A percentile compares a stretch with the other conserved stretches of the same genome.
Conservation (phyloP, 352 stramenopile genomes). For the Globisporangium radiosum region DNA sequence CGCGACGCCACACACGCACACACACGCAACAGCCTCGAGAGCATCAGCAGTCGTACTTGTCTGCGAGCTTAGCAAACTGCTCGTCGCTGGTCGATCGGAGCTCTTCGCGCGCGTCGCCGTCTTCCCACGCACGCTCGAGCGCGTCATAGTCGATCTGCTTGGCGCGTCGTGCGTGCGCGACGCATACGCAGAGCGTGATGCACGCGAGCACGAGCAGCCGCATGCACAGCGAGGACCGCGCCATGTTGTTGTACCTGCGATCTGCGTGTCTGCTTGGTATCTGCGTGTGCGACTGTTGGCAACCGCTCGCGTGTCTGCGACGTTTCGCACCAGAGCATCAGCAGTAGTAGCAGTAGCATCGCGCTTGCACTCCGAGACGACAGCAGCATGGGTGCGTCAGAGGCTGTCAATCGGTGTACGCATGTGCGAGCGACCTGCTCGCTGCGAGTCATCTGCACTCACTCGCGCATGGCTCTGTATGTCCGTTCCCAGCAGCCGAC, state of each 20-base stretch:
- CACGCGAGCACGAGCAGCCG: not conserved
- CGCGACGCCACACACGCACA: too few species aligned
- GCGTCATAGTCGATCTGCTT: conserved; percentile 54
- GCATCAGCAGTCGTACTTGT: conserved; percentile 20
- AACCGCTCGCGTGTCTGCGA: too few species aligned
- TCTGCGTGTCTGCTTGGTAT: too few species aligned
- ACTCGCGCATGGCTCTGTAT: too few species aligned
- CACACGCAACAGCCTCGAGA: not conserved
- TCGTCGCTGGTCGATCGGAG: conserved; percentile 41
- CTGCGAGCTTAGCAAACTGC: conserved; percentile 35
- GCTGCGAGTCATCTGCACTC: not conserved
- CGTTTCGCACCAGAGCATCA: too few species aligned
- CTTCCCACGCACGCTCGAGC: conserved; percentile 60
- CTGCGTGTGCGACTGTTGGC: too few species aligned
- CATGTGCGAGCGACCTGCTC: not conserved
- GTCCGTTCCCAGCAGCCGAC: conserved; percentile 5
- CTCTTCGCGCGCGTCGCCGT: conserved; percentile 37
- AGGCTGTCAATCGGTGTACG: not conserved
- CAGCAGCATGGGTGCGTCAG: not conserved
- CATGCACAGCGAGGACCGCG: not conserved
- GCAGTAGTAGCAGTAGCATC: too few species aligned
- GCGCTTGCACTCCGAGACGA: too few species aligned
- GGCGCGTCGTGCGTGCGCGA: not conserved
- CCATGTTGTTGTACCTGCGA: too few species aligned
- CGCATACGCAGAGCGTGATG: not conserved